These are phyloP conservation scores for Metarhizium anisopliae DNA, from an alignment of 2,329 filamentous ascomycete genomes.

Conservation along the genomic window DNA sequence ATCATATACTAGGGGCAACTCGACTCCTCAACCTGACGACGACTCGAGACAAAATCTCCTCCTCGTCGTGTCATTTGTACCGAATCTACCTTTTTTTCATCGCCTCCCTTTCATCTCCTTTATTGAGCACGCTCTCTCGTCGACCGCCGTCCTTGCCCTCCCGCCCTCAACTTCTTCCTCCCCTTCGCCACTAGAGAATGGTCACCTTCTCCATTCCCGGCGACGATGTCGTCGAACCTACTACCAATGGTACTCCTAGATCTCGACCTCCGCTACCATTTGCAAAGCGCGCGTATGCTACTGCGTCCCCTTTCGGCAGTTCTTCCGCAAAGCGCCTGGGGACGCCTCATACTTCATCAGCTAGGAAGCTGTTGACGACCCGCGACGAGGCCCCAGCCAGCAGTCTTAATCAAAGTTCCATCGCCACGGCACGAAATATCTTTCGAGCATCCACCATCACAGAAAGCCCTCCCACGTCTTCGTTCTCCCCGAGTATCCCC, in stretches of 20 bases:
- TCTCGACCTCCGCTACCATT: constrained; percentile 33
- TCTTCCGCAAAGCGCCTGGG: constrained; percentile 23
- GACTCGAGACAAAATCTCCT: not conserved
- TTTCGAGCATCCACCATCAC: constrained; percentile 30
- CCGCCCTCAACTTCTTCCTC: not conserved
- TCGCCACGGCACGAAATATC: constrained; percentile 30
- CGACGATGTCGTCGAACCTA: constrained; percentile 22
- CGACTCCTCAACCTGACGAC: not conserved
- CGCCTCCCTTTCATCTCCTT: not conserved
- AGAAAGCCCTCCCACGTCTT: constrained; percentile 20
- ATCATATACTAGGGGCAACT: not conserved
- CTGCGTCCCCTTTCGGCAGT: constrained; percentile 25
- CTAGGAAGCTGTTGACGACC: constrained; percentile 24
- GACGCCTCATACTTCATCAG: constrained; percentile 28
- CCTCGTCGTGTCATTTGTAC: not conserved
- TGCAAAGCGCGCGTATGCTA: constrained; percentile 31
- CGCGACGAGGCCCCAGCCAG: constrained; percentile 27
- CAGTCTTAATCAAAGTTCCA: constrained; percentile 26
- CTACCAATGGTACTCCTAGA: constrained; percentile 25
- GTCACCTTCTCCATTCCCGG: constrained; percentile 30
- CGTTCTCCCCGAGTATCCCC: constrained; percentile 38
- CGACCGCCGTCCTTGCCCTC: not conserved
- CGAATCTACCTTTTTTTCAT: not conserved
- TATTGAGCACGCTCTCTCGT: not conserved
- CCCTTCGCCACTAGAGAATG: constrained; percentile 14